Percentiles rank a stretch among this genome's conserved stretches.
These are phyloP conservation scores for Cystobasidium ongulense DNA, from an alignment of 768 basidiomycete species.

Conservation along the genomic window DNA sequence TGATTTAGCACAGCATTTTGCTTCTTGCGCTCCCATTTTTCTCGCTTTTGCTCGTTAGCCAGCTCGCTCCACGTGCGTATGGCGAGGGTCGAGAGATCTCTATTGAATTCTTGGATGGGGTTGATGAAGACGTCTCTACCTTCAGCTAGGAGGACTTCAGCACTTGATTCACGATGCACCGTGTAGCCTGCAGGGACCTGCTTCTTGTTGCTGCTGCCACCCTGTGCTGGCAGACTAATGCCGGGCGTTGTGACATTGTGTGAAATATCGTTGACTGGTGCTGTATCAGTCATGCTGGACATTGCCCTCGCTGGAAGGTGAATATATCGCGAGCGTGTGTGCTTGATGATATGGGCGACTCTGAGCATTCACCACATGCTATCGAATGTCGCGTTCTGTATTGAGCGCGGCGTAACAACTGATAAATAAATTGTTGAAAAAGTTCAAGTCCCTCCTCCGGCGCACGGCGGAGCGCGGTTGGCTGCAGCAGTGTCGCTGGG, in stretches of 20 bases:
- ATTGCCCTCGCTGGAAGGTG: too few relatives aligned
- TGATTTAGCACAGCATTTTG: constrained; percentile 48
- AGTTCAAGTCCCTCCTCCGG: too few relatives aligned
- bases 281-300: not conserved
- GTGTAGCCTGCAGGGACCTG: constrained; percentile 11
- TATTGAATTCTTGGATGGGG: constrained; percentile 96
- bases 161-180: constrained; percentile 6
- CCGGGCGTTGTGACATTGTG: not conserved
- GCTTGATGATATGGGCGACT: too few relatives aligned
- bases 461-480: not conserved
- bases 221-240: not conserved
- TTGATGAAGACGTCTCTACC: constrained; percentile 74
- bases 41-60: constrained; percentile 57
- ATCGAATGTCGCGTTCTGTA: too few relatives aligned
- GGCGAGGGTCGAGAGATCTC: constrained; percentile 82
- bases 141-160: constrained; percentile 8
- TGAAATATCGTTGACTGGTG: not conserved
- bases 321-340: too few relatives aligned
- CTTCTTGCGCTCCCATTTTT: constrained; percentile 54
- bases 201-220: not conserved
- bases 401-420: too few relatives aligned
- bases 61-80: constrained; percentile 82
- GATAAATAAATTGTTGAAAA: too few relatives aligned
- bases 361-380: too few relatives aligned
- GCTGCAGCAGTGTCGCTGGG: not conserved